A percentile compares a stretch with the other conserved stretches of the same genome.
These are phyloP conservation scores for Rhinocladiella similis DNA, from an alignment of 2,329 filamentous ascomycete species.

Conservation along the genomic window DNA sequence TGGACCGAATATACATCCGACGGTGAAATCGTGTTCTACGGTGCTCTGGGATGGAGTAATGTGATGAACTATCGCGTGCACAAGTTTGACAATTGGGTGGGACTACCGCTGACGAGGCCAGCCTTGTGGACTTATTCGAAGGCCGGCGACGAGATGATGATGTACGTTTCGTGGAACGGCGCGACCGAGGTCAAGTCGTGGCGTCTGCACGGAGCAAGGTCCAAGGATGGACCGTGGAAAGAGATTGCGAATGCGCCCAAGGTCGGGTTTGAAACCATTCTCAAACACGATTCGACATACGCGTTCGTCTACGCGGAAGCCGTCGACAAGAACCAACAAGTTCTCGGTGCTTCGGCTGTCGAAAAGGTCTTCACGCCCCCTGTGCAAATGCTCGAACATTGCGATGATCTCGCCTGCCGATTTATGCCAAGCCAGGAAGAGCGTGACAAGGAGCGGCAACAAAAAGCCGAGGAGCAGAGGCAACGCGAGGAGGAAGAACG, in stretches of 20 bases:
- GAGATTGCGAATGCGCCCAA: constrained; percentile 34
- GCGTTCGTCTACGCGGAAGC: constrained; percentile 36
- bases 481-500: constrained; percentile 2
- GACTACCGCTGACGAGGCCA: constrained; percentile 41
- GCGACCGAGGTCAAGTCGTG: constrained; percentile 49
- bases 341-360: constrained; percentile 36
- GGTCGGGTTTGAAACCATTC: constrained; percentile 42
- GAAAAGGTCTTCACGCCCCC: constrained; percentile 41
- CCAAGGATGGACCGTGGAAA: constrained; percentile 33
- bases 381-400: constrained; percentile 33
- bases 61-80: constrained; percentile 45
- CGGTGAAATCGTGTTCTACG: constrained; percentile 39
- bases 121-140: constrained; percentile 42
- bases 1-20: constrained; percentile 40
- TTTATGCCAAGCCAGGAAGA: constrained; percentile 24
- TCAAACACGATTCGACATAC: constrained; percentile 27
- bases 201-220: constrained; percentile 33
- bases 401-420: constrained; percentile 26
- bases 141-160: constrained; percentile 27
- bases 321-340: constrained; percentile 34
- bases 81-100: constrained; percentile 44
- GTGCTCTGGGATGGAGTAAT: constrained; percentile 34
- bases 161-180: constrained; percentile 49
- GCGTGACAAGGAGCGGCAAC: constrained; percentile 12
- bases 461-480: constrained; percentile 14